These are phyloP conservation scores for Abelmoschus esculentus DNA, from an alignment of 345 rosid genomes.

Conservation along the genomic window DNA sequence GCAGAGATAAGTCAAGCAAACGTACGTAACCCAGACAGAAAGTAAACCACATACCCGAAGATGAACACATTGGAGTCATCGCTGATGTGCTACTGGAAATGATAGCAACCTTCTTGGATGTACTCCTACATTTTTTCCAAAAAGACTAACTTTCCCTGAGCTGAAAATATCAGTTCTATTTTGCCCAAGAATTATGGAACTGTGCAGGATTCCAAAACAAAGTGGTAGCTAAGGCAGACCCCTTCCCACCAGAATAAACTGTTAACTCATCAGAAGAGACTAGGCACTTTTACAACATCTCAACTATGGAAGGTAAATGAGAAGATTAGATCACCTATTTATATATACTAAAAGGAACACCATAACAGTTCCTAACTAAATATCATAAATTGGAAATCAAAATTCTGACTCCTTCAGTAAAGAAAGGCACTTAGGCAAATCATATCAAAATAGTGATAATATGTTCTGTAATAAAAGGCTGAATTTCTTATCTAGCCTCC, in stretches of 20 bases:
- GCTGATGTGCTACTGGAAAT: no score
- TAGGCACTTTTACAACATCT: not conserved
- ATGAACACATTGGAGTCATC: no score
- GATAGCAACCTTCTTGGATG: no score
- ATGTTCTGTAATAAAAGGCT: not conserved
- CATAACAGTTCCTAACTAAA: not conserved
- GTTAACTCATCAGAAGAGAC: not conserved
- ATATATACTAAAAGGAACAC: not conserved
- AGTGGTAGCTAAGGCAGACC: not conserved
- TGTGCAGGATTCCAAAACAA: not conserved
- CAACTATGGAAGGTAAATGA: not conserved
- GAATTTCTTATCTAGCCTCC: not conserved
- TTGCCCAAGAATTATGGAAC: not conserved
- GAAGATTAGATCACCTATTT: not conserved
- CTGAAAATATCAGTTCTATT: not conserved
- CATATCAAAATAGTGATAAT: not conserved
- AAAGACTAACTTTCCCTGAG: not conserved
- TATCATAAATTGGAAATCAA: not conserved
- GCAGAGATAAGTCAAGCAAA: no score
- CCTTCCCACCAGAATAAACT: not conserved
- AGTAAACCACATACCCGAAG: no score
- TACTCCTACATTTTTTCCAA: no score
- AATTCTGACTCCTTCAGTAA: not conserved
- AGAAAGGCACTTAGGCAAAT: not conserved
- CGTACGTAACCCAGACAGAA: no score